phyloP scores from a whole-genome alignment of 2,329 filamentous ascomycete species.

The Penicillium sp. region DNA sequence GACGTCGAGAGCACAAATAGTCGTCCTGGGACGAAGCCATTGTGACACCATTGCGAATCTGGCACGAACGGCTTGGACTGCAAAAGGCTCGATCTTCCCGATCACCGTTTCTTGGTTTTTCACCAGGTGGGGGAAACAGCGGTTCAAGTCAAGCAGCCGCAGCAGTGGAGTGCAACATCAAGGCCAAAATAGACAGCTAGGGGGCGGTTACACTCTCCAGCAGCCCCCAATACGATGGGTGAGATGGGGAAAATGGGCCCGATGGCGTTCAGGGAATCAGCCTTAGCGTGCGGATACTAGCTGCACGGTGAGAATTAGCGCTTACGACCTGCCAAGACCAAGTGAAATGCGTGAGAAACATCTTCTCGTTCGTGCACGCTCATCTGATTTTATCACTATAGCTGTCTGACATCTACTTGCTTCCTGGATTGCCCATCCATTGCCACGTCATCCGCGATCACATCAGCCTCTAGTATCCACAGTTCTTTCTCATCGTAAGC shows the following conservation, averaged over 20 bases:
- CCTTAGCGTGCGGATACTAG: neutral
- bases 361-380: neutral
- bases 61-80: neutral
- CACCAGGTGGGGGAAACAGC: neutral
- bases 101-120: neutral
- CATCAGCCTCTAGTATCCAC: neutral
- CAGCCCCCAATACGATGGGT: neutral
- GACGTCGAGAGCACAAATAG: neutral
- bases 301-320: neutral
- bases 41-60: neutral
- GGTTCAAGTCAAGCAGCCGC: neutral
- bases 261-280: neutral
- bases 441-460: neutral
- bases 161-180: neutral
- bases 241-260: neutral
- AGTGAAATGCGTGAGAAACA: neutral
- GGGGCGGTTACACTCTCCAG: neutral
- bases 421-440: neutral
- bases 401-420: neutral
- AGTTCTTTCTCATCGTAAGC: neutral
- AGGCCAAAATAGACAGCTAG: neutral
- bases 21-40: neutral
- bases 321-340: neutral
- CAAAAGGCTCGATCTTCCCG: neutral
- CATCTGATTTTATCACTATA: neutral